Percentiles rank a stretch among this genome's conserved stretches.
These are phyloP conservation scores for Spirogloea muscicola DNA, from an alignment of 139 green algal species.

Conservation along the genomic window DNA sequence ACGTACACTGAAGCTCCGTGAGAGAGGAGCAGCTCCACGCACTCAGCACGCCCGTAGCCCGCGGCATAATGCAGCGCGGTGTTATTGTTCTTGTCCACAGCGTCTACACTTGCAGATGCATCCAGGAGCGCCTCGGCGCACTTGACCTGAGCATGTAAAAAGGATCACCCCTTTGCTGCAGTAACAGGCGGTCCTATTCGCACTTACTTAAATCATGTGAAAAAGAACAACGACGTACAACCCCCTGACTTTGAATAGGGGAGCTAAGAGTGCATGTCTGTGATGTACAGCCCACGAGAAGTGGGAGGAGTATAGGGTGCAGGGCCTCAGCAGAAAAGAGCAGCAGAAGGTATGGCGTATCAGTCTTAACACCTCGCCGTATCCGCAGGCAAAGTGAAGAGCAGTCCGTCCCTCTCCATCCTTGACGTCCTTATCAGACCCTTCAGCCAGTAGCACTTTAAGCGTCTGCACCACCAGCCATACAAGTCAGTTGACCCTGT, in stretches of 20 bases:
- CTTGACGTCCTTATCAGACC: conserved; percentile 73
- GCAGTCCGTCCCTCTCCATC: conserved; percentile 92
- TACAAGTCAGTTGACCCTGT: conserved; percentile 59
- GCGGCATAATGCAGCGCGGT: conserved; percentile 59
- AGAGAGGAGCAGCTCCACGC: conserved; percentile 54
- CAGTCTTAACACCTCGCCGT: conserved; percentile 47
- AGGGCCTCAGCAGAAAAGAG: no score
- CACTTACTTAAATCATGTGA: no score
- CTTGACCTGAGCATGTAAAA: conserved; percentile 56
- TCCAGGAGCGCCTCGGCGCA: conserved; percentile 69
- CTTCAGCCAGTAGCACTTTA: conserved; percentile 50
- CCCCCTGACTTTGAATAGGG: no score
- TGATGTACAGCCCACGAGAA: no score
- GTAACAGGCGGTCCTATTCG: no score
- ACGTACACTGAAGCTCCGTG: conserved; percentile 44
- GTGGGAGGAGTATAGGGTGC: no score
- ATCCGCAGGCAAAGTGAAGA: conserved; percentile 85
- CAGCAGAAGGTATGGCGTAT: no score
- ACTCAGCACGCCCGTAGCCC: conserved; percentile 54
- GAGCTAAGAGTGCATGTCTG: no score
- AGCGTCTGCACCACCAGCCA: conserved; percentile 54
- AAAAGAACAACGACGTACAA: no score
- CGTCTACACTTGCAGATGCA: conserved; percentile 69
- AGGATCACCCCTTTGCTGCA: no score
- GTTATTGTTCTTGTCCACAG: conserved; percentile 74